Evolutionary conservation across 73 alveolate genomes (phyloP).

Genomic region (Paramecium biaurelia): DNA sequence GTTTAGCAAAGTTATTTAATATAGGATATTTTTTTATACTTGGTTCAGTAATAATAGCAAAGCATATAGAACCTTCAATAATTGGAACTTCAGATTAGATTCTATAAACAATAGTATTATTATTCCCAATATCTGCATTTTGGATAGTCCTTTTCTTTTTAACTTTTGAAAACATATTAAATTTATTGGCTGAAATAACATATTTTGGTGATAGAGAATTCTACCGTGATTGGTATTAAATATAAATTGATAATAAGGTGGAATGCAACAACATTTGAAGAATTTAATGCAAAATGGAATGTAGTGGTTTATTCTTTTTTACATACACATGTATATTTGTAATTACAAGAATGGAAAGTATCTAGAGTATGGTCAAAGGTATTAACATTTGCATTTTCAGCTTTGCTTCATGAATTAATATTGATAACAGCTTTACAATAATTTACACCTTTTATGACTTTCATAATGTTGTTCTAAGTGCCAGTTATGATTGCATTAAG

Average conservation of each 20-base stretch:
- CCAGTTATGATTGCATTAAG: slow-evolving; percentile 25
- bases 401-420: background rate
- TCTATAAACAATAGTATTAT: background rate
- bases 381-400: slow-evolving; percentile 1
- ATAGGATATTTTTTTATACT: background rate
- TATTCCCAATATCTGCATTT: background rate
- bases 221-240: slow-evolving; percentile 68
- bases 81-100: background rate
- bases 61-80: background rate
- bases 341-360: background rate
- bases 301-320: background rate
- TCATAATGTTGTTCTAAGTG: background rate
- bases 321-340: background rate
- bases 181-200: slow-evolving; percentile 69
- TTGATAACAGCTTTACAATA: background rate
- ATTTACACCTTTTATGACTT: background rate
- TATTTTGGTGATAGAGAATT: slow-evolving; percentile 77
- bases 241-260: background rate
- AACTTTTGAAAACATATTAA: slow-evolving; percentile 63
- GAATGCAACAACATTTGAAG: slow-evolving; percentile 31
- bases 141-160: slow-evolving; percentile 61
- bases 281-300: slow-evolving; percentile 22
- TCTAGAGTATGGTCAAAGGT: background rate
- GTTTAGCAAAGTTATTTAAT: background rate
- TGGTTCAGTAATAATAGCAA: background rate